Percentiles rank a stretch among this genome's conserved stretches.
Conservation (phyloP, 2,329 filamentous ascomycete species). For the Neoarthrinium moseri region DNA sequence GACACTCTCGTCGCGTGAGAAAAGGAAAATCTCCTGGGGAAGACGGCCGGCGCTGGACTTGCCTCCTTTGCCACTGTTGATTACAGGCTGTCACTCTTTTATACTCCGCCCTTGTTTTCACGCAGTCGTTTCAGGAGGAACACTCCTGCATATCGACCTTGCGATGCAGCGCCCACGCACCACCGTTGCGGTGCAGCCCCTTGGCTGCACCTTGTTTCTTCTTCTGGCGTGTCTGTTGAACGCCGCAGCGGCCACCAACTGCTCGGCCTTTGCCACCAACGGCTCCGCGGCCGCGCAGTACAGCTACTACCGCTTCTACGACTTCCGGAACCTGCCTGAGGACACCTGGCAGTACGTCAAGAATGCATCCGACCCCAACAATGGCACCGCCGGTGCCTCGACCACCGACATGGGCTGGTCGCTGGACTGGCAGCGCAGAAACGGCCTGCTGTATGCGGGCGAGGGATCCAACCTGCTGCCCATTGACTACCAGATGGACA, state of each 20-base stretch:
- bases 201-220: no score
- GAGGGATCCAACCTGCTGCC: neutral
- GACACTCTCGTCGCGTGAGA: no score
- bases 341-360: neutral
- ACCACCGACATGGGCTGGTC: conserved; percentile 2
- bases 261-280: conserved; percentile 1
- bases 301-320: conserved; percentile 5
- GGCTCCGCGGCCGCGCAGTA: conserved; percentile 1
- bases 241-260: neutral
- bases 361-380: conserved; percentile 1
- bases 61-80: no score
- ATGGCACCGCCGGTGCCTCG: conserved; percentile 1
- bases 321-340: neutral
- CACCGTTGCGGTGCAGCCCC: no score
- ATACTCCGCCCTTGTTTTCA: no score
- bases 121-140: no score
- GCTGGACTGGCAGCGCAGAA: neutral
- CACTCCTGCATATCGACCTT: no score
- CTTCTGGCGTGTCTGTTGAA: neutral
- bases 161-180: no score
- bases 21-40: no score
- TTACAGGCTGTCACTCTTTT: no score
- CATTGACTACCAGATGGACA: conserved; percentile 1
- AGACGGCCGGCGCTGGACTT: no score
- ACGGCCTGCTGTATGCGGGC: neutral